phyloP scores from a whole-genome alignment of 2,329 filamentous ascomycete genomes.

The Fusarium mangiferae region DNA sequence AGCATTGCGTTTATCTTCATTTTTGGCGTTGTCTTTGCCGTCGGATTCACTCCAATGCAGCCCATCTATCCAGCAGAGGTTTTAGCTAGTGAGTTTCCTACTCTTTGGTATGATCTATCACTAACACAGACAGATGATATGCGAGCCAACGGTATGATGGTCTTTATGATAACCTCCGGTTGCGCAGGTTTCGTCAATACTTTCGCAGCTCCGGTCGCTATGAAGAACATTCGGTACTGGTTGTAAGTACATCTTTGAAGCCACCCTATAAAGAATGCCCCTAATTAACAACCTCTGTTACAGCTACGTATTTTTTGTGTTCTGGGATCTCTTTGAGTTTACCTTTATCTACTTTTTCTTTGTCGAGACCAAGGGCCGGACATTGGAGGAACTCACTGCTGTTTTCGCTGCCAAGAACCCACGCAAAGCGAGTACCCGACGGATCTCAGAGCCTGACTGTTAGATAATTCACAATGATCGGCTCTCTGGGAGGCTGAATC shows the following conservation, averaged over 20 bases:
- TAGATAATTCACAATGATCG: rapidly evolving
- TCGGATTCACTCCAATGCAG: not conserved
- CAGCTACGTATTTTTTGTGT: not conserved
- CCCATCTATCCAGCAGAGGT: not conserved
- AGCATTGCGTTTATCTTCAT: not conserved
- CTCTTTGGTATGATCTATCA: rapidly evolving
- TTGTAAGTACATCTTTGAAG: not conserved
- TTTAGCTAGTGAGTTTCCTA: not conserved
- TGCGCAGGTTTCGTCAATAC: not conserved
- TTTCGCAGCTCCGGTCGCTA: not conserved
- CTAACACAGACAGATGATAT: not conserved
- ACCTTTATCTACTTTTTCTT: not conserved
- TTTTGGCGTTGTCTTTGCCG: not conserved
- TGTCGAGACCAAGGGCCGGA: not conserved
- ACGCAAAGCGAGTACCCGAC: not conserved
- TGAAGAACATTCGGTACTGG: not conserved
- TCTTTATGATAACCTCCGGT: not conserved
- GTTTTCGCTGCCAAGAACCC: not conserved
- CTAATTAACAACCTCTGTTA: rapidly evolving
- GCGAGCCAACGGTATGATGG: not conserved
- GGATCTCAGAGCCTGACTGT: not conserved
- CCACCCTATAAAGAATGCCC: rapidly evolving
- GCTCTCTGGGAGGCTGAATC: rapidly evolving
- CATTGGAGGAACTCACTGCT: not conserved
- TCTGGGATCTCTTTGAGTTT: not conserved